Conservation (phyloP, 2,329 filamentous ascomycete species). For the Graphilbum fragrans region DNA sequence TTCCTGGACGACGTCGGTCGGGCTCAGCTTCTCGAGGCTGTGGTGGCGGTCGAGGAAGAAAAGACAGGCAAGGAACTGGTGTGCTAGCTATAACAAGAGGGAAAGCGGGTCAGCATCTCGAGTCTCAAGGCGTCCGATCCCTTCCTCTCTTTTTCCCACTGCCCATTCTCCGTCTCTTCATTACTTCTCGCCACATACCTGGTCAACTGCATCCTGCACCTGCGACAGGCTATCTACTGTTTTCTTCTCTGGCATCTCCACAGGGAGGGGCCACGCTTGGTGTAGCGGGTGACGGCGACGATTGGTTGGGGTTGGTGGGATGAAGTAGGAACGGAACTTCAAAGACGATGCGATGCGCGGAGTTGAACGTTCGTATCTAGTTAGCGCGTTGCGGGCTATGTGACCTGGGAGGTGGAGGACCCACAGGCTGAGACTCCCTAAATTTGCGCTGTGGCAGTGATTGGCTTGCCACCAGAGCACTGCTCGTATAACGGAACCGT, state of each 20-base stretch:
- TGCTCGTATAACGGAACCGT: no score
- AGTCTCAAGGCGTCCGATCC: background rate
- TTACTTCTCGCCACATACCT: conserved; percentile 34
- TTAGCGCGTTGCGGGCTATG: no score
- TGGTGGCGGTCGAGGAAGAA: conserved; percentile 58
- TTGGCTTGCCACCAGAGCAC: background rate
- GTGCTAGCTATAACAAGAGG: conserved; percentile 41
- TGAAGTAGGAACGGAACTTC: background rate
- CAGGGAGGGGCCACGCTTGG: no score
- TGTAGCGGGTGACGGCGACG: no score
- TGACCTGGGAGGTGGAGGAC: background rate
- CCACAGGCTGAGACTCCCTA: no score
- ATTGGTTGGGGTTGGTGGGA: background rate
- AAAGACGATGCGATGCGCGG: background rate
- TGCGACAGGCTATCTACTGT: conserved; percentile 74
- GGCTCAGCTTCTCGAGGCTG: conserved; percentile 47
- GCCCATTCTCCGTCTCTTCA: background rate
- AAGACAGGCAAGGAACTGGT: conserved; percentile 55
- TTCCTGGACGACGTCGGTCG: conserved; percentile 46
- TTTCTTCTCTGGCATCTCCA: conserved; percentile 10
- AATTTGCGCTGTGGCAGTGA: background rate
- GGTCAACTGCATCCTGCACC: conserved; percentile 73
- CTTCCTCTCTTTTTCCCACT: background rate
- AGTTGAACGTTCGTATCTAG: no score
- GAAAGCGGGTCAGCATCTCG: background rate